Percentiles rank a stretch among this genome's conserved stretches.
These are phyloP conservation scores for Musa acuminata DNA, from an alignment of 176 grass and related monocot genomes.

Conservation along the genomic window DNA sequence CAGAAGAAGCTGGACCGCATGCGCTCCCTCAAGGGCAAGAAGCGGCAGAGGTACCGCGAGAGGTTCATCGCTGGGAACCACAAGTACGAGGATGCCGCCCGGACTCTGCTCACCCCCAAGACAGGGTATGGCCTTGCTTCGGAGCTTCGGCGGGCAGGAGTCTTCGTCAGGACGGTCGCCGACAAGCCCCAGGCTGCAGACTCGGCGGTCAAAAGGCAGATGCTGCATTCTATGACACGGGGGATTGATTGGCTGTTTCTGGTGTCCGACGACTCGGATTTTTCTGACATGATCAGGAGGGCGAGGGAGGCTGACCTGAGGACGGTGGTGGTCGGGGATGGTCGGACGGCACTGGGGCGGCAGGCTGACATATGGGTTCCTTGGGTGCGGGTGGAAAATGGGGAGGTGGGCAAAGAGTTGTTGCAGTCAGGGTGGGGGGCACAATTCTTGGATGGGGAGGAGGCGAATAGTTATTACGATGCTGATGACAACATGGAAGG, in stretches of 20 bases:
- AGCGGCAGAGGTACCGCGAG: conserved; percentile 66
- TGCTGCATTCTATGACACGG: conserved; percentile 58
- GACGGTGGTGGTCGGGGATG: conserved; percentile 72
- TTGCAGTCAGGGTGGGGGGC: conserved; percentile 26
- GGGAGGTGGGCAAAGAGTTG: conserved; percentile 56
- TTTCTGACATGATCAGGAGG: conserved; percentile 56
- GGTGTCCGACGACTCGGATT: conserved; percentile 82
- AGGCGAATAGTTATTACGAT: conserved; percentile 4
- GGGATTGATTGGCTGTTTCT: conserved; percentile 75
- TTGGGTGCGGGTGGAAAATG: conserved; percentile 66
- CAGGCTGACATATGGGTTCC: conserved; percentile 79
- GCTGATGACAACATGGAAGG: conserved; percentile 13
- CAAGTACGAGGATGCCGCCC: conserved; percentile 78
- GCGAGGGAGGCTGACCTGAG: conserved; percentile 55
- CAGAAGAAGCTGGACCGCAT: conserved; percentile 80
- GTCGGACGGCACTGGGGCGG: conserved; percentile 36
- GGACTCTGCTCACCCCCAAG: conserved; percentile 66
- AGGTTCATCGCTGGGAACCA: conserved; percentile 65
- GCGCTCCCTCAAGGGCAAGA: conserved; percentile 93
- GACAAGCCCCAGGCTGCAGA: conserved; percentile 91
- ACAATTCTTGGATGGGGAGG: background rate
- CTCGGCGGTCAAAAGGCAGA: conserved; percentile 67
- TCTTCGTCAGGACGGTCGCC: conserved; percentile 60
- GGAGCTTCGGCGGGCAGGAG: conserved; percentile 76
- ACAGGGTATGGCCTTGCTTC: conserved; percentile 65